Conservation (phyloP, 2,329 filamentous ascomycete species). For the Aulographum hederae region DNA sequence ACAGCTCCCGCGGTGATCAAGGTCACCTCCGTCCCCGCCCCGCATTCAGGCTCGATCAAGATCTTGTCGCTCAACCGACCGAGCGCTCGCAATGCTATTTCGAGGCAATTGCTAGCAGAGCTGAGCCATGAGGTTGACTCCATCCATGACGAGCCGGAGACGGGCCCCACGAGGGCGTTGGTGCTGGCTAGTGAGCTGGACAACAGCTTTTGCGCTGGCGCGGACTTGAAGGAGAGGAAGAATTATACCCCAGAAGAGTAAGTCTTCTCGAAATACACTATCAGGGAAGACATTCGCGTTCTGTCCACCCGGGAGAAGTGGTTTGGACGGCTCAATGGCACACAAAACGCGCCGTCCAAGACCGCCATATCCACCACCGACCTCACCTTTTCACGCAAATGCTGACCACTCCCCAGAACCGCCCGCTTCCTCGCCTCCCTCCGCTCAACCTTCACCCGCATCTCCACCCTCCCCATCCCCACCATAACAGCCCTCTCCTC, state of each 20-base stretch:
- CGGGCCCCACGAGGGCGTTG: slow-evolving; percentile 54
- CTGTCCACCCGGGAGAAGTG: too few species aligned
- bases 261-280: slow-evolving; percentile 12
- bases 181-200: slow-evolving; percentile 77
- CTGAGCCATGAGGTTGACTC: slow-evolving; percentile 55
- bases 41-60: slow-evolving; percentile 67
- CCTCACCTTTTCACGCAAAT: slow-evolving; percentile 4
- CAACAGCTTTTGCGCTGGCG: slow-evolving; percentile 78
- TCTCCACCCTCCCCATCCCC: slow-evolving; percentile 65
- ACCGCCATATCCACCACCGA: not conserved
- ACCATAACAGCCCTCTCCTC: slow-evolving; percentile 80
- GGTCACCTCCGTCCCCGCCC: slow-evolving; percentile 57
- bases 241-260: slow-evolving; percentile 65
- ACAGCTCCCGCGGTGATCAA: slow-evolving; percentile 40
- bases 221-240: slow-evolving; percentile 77
- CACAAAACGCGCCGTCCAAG: too few species aligned
- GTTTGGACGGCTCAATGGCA: too few species aligned
- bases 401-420: slow-evolving; percentile 37
- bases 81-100: slow-evolving; percentile 77
- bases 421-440: slow-evolving; percentile 60
- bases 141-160: slow-evolving; percentile 41
- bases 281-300: too few species aligned
- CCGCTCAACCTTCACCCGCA: slow-evolving; percentile 53
- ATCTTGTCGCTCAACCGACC: slow-evolving; percentile 79
- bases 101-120: slow-evolving; percentile 52